Conservation (phyloP, 78 protist genomes). For the Polysphondylium violaceum region DNA sequence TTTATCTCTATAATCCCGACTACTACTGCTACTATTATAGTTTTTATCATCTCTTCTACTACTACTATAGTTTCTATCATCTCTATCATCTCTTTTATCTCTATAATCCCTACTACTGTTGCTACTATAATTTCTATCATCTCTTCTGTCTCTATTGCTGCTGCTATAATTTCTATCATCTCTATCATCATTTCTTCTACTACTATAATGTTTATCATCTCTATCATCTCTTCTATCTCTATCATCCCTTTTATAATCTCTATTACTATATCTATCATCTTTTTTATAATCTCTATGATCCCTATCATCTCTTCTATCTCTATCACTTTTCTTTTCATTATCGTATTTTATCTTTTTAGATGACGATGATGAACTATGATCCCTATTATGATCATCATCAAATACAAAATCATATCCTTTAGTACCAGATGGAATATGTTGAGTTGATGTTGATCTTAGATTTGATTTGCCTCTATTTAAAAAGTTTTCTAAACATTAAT, state of each 20-base stretch:
- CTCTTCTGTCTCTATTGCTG: slow-evolving; percentile 29
- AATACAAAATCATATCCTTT: slow-evolving; percentile 51
- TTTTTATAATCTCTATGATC: slow-evolving; percentile 2
- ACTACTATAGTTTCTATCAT: no score
- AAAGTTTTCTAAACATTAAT: slow-evolving; percentile 11
- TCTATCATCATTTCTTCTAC: neutral
- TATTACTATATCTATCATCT: neutral
- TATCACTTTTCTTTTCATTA: slow-evolving; percentile 7
- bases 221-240: neutral
- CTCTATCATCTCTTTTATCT: slow-evolving; percentile 24
- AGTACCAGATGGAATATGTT: no score
- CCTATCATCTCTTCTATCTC: slow-evolving; percentile 10
- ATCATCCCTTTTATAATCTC: neutral
- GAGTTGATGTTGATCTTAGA: slow-evolving; percentile 1
- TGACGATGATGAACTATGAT: neutral
- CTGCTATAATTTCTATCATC: slow-evolving; percentile 14
- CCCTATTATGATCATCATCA: slow-evolving; percentile 31
- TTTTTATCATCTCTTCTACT: neutral
- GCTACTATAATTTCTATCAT: slow-evolving; percentile 41
- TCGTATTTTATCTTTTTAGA: slow-evolving; percentile 13
- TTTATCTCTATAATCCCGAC: neutral
- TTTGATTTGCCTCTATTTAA: slow-evolving; percentile 8
- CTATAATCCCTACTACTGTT: slow-evolving; percentile 24
- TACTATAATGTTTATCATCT: neutral
- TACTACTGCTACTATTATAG: neutral